Evolutionary conservation across 169 alveolate genomes (phyloP), one percentile per base, ranked within the genome.

Genomic region (Eimeria falciformis): DNA sequence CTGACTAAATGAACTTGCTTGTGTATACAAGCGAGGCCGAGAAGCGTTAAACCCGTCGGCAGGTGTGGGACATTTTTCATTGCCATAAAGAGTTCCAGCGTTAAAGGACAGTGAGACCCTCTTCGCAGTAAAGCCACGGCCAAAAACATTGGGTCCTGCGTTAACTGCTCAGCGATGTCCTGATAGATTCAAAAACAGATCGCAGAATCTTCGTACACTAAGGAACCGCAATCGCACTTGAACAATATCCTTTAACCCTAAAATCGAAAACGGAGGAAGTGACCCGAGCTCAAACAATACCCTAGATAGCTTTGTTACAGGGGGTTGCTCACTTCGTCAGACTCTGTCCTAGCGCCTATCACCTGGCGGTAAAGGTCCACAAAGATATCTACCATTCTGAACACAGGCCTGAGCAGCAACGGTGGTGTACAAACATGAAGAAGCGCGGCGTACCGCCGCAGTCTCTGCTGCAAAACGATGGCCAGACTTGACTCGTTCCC

Each of bases 51-150:
- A 17, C 93, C 93, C 21, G 89, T 56, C 55, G 89, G 85, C 12
- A 89, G 89, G 58, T 89, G 93, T 7, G 73, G 89, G 1, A 29
- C 43, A 53, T 58, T 69, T 9, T 62, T 55, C 81, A 89, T 73
- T 18, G 82, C 89, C 37, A 23, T 43, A 11, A 75, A 73, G 29
- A 89, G 17, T 23, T 89, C 93, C 53, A 89, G 50, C 0, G 93
- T 65, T n/a, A 89, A 53, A 2, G 77, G 89, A 40, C 47, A 73
- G 58, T 75, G 71, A 23, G 77, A 23, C 25, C 93, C 93, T 0
- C 71, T 66, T 17, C 89, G 81, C 71, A 82, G 69, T 27, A 89
- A 68, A 50, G 89, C 82, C 25, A 73, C 88, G 29, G 93, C 93
- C 62, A 89, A 18, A 1, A 40, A 62, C 69, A 89, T 55, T 27